phyloP scores from a whole-genome alignment of 352 stramenopile species.

The Pythium myriotylum region DNA sequence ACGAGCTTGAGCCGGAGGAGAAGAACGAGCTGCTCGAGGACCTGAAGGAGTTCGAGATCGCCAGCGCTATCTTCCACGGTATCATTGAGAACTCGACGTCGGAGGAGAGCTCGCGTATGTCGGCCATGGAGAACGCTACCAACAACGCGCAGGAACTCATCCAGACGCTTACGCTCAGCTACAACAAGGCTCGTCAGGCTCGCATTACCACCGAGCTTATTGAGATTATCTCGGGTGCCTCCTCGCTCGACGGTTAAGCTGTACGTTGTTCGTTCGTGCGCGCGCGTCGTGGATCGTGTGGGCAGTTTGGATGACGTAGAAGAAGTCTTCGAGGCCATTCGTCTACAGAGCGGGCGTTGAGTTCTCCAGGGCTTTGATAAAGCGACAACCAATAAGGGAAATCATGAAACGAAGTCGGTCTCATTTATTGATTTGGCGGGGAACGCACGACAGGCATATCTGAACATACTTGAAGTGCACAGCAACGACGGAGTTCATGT shows the following conservation, averaged over 20 bases:
- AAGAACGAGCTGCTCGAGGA: constrained; percentile 97
- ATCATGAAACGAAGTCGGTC: constrained; percentile 10
- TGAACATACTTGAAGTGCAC: too few species aligned
- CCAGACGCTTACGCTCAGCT: constrained; percentile 88
- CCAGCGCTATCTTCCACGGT: constrained; percentile 92
- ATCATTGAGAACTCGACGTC: constrained; percentile 98
- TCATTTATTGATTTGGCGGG: neutral
- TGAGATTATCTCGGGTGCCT: constrained; percentile 98
- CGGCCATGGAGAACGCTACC: constrained; percentile 60
- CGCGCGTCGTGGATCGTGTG: constrained; percentile 1
- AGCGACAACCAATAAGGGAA: constrained; percentile 19
- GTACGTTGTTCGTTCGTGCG: constrained; percentile 4
- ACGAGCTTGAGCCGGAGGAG: constrained; percentile 98
- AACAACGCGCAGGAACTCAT: constrained; percentile 97
- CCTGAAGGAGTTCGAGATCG: constrained; percentile 95
- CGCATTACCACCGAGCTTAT: constrained; percentile 98
- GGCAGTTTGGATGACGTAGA: constrained; percentile 10
- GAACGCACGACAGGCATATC: too few species aligned
- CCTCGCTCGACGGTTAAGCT: constrained; percentile 92
- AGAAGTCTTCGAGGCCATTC: neutral
- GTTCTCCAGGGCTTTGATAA: constrained; percentile 2
- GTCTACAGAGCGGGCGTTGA: neutral
- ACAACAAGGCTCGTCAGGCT: constrained; percentile 93
- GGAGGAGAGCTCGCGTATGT: constrained; percentile 98
- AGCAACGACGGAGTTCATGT: too few species aligned